Conservation (phyloP, 768 basidiomycete genomes). For the Mycena haematopus region DNA sequence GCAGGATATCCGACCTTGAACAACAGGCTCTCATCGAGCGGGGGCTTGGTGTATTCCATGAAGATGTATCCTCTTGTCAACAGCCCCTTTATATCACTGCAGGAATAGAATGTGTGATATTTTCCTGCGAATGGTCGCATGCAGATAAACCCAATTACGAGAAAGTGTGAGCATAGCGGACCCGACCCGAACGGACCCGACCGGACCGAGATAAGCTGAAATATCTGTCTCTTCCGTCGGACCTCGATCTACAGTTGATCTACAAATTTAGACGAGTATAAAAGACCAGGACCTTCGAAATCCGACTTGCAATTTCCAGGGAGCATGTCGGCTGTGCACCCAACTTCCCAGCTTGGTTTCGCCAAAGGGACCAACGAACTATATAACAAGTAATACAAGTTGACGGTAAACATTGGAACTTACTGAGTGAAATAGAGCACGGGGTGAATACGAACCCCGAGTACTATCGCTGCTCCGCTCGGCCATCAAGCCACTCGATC, state of each 20-base stretch:
- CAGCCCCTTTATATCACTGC: background rate
- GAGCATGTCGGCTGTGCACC: constrained; percentile 43
- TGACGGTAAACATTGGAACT: background rate
- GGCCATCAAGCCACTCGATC: constrained; percentile 33
- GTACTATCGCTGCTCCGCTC: constrained; percentile 53
- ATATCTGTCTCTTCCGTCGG: no score
- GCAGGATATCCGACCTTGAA: background rate
- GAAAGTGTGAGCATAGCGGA: no score
- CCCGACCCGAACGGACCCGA: no score
- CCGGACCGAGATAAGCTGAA: no score
- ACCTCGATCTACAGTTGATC: no score
- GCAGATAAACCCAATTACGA: no score
- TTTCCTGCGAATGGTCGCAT: no score
- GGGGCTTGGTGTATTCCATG: constrained; percentile 18
- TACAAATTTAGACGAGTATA: no score
- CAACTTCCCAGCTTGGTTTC: constrained; percentile 57
- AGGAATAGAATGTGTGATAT: no score
- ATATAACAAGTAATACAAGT: constrained; percentile 51
- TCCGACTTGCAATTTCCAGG: background rate
- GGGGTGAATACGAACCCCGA: constrained; percentile 62
- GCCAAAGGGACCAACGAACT: constrained; percentile 66
- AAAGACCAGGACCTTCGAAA: no score
- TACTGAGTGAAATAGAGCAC: constrained; percentile 44
- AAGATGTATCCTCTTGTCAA: background rate
- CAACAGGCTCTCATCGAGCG: constrained; percentile 20